These are phyloP conservation scores for Selaginella tamariscina DNA, from an alignment of 75 land plant species.

Conservation along the genomic window DNA sequence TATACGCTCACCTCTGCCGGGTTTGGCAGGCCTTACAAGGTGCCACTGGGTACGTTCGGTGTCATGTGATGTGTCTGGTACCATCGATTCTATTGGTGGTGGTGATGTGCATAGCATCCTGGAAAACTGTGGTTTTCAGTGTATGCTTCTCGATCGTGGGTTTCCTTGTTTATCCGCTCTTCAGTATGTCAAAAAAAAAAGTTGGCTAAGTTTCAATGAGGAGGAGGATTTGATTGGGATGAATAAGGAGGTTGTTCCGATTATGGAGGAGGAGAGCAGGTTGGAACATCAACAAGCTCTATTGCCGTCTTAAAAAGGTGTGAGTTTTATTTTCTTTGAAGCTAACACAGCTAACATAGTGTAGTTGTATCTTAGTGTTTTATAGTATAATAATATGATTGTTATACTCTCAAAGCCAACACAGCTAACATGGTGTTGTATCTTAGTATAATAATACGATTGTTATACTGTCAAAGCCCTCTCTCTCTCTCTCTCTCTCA, in stretches of 20 bases:
- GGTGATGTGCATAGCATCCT: slow-evolving; percentile 3
- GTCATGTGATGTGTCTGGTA: background rate
- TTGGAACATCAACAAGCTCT: too few species aligned
- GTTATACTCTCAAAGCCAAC: too few species aligned
- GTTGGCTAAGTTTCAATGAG: background rate
- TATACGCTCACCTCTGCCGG: too few species aligned
- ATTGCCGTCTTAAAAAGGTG: too few species aligned
- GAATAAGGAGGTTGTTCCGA: background rate
- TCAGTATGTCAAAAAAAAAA: background rate
- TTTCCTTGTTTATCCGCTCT: background rate
- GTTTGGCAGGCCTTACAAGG: slow-evolving; percentile 2
- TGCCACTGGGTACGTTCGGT: background rate
- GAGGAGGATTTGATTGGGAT: background rate
- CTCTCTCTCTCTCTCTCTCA: too few species aligned
- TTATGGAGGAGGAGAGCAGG: background rate
- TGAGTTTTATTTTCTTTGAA: too few species aligned
- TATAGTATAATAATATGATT: too few species aligned
- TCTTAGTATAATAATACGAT: too few species aligned
- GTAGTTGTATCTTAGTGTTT: too few species aligned
- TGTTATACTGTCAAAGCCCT: too few species aligned
- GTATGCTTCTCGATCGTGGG: background rate
- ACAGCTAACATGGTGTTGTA: too few species aligned
- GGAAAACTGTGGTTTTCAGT: background rate
- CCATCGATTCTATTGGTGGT: background rate
- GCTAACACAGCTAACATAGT: too few species aligned